Percentiles rank a stretch among this genome's conserved stretches.
phyloP scores from a whole-genome alignment of 2,329 filamentous ascomycete species.

The Diaporthe vexans region DNA sequence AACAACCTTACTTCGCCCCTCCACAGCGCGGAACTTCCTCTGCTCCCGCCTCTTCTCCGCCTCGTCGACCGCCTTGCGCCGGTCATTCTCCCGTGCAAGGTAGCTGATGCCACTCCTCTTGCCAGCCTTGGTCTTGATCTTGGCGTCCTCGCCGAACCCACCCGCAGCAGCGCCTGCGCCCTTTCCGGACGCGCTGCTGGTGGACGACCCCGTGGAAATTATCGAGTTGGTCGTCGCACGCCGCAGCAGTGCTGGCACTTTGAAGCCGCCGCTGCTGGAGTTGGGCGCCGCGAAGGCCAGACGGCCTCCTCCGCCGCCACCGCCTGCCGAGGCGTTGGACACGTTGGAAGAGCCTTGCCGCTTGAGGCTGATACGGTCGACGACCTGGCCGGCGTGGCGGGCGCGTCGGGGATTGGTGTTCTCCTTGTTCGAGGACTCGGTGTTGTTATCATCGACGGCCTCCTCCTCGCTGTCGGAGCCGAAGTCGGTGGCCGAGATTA shows the following conservation, averaged over 20 bases:
- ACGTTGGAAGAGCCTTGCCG: conserved; percentile 59
- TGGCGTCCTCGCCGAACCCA: conserved; percentile 58
- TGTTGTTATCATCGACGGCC: conserved; percentile 61
- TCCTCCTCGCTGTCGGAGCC: conserved; percentile 68
- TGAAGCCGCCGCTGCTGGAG: conserved; percentile 65
- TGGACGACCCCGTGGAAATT: conserved; percentile 44
- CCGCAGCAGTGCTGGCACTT: conserved; percentile 78
- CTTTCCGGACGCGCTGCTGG: conserved; percentile 1
- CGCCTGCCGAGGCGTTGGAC: conserved; percentile 31
- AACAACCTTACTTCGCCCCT: conserved; percentile 68
- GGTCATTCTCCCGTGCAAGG: conserved; percentile 72
- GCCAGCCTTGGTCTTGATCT: conserved; percentile 72
- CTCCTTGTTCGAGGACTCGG: conserved; percentile 62
- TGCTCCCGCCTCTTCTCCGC: conserved; percentile 70
- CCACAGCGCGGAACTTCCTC: conserved; percentile 69
- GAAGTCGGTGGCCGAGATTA: conserved; percentile 63
- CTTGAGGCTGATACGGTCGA: conserved; percentile 82
- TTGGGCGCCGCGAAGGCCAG: conserved; percentile 69
- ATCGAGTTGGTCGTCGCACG: conserved; percentile 79
- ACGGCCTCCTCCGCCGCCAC: conserved; percentile 49
- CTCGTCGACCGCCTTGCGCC: conserved; percentile 67
- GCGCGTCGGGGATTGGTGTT: conserved; percentile 57
- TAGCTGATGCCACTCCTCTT: conserved; percentile 73
- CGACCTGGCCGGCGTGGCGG: conserved; percentile 61
- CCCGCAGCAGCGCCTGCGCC: conserved; percentile 10